These are phyloP conservation scores for Fusarium lateritium DNA, from an alignment of 2,329 filamentous ascomycete species.

Conservation along the genomic window DNA sequence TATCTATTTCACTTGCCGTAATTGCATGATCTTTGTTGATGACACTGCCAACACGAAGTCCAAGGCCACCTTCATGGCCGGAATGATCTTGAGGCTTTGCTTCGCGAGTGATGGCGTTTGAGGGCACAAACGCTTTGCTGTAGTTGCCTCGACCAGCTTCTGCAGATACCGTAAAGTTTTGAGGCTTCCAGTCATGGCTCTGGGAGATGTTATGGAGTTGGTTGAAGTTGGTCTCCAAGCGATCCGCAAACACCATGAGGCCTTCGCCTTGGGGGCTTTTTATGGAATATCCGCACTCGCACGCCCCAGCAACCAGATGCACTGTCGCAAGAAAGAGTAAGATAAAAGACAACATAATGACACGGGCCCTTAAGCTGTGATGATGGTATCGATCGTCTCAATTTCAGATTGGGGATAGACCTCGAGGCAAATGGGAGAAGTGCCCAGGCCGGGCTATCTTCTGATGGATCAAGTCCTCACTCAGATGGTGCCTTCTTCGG, in stretches of 20 bases:
- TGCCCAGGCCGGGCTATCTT: too few relatives aligned
- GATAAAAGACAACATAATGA: constrained; percentile 24
- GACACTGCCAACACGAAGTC: constrained; percentile 67
- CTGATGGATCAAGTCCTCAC: background rate
- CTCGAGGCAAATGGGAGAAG: background rate
- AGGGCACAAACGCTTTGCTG: constrained; percentile 72
- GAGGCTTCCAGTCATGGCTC: constrained; percentile 74
- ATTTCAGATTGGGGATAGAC: background rate
- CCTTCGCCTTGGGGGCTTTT: constrained; percentile 58
- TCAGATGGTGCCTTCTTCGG: background rate
- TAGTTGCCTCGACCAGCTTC: constrained; percentile 72
- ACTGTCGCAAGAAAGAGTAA: constrained; percentile 29
- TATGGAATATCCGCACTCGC: constrained; percentile 81
- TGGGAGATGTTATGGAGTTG: constrained; percentile 64
- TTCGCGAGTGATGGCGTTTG: constrained; percentile 67
- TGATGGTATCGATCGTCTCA: background rate
- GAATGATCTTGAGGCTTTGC: constrained; percentile 45
- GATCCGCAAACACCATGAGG: constrained; percentile 74
- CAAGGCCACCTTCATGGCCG: constrained; percentile 64
- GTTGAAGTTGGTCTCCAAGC: constrained; percentile 80
- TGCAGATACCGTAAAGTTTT: constrained; percentile 76
- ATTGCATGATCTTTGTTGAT: constrained; percentile 66
- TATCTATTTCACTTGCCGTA: constrained; percentile 75
- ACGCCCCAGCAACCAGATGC: constrained; percentile 60
- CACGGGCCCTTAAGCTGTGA: background rate